A percentile compares a stretch with the other conserved stretches of the same genome.
Conservation (phyloP, 768 basidiomycete species). For the Hericium erinaceus region DNA sequence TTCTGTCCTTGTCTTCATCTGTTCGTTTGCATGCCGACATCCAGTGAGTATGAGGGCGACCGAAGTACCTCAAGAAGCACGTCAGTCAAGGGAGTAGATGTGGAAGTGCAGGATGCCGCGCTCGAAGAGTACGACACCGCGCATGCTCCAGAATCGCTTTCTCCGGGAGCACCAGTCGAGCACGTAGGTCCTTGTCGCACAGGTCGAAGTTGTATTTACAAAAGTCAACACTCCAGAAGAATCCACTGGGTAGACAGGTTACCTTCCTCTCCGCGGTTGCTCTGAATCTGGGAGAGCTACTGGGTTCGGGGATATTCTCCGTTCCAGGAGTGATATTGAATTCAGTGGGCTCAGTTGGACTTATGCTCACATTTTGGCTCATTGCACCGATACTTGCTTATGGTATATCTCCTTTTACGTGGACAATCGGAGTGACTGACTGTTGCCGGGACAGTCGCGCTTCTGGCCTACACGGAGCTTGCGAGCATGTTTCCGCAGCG, state of each 20-base stretch:
- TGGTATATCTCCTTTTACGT: constrained; percentile 8
- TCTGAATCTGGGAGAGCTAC: constrained; percentile 14
- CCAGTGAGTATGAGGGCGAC: too few relatives aligned
- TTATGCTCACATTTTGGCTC: constrained; percentile 21
- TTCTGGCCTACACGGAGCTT: constrained; percentile 30
- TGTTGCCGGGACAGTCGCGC: not conserved
- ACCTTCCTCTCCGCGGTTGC: constrained; percentile 15
- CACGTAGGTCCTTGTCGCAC: not conserved
- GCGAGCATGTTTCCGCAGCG: constrained; percentile 39
- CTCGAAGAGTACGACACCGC: not conserved
- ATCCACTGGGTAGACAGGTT: constrained; percentile 17
- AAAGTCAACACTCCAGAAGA: constrained; percentile 4
- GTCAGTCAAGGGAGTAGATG: not conserved
- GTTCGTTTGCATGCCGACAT: too few relatives aligned
- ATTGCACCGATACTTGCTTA: constrained; percentile 17
- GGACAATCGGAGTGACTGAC: not conserved
- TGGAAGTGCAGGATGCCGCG: not conserved
- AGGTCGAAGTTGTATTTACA: not conserved
- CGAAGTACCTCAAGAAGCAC: too few relatives aligned
- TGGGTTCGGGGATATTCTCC: constrained; percentile 24
- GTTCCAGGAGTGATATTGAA: constrained; percentile 20
- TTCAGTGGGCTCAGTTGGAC: constrained; percentile 19
- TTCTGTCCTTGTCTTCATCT: too few relatives aligned
- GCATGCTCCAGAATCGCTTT: not conserved
- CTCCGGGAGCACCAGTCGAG: not conserved